phyloP scores from a whole-genome alignment of 176 grass and related monocot genomes.

The Ensete ventricosum region DNA sequence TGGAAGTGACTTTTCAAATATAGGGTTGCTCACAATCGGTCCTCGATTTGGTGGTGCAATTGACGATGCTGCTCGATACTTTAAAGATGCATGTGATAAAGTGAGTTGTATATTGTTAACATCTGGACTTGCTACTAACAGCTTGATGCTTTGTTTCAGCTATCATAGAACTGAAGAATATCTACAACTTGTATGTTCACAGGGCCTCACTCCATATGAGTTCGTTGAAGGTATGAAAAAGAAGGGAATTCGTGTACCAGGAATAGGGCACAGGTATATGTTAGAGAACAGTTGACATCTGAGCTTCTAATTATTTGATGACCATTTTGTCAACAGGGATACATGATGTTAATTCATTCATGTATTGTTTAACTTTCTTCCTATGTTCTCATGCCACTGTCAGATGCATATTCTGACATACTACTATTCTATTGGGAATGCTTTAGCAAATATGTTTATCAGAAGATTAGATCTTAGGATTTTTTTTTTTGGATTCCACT shows the following conservation, averaged over 20 bases:
- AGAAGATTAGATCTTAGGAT: too few relatives aligned
- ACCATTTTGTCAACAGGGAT: neutral
- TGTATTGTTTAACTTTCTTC: neutral
- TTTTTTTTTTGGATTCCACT: neutral
- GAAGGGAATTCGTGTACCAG: slow-evolving; percentile 96
- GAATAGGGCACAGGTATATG: slow-evolving; percentile 89
- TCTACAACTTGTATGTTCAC: neutral
- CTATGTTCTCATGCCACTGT: neutral
- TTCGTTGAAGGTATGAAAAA: slow-evolving; percentile 99
- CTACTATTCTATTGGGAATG: too few relatives aligned
- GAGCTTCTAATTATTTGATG: neutral
- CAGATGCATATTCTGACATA: neutral
- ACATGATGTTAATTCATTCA: neutral
- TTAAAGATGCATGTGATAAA: slow-evolving; percentile 96
- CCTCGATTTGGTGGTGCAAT: slow-evolving; percentile 98
- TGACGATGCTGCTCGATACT: slow-evolving; percentile 97
- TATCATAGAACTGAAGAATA: neutral
- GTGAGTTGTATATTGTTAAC: slow-evolving; percentile 23
- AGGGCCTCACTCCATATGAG: slow-evolving; percentile 87
- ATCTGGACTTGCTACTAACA: neutral
- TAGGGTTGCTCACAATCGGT: slow-evolving; percentile 93
- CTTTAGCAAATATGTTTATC: too few relatives aligned
- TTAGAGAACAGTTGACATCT: neutral
- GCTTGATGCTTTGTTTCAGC: neutral
- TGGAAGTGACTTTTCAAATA: slow-evolving; percentile 9